Percentiles rank a stretch among this genome's conserved stretches.
Conservation (phyloP, 345 rosid species). For the Odontarrhena argentea region DNA sequence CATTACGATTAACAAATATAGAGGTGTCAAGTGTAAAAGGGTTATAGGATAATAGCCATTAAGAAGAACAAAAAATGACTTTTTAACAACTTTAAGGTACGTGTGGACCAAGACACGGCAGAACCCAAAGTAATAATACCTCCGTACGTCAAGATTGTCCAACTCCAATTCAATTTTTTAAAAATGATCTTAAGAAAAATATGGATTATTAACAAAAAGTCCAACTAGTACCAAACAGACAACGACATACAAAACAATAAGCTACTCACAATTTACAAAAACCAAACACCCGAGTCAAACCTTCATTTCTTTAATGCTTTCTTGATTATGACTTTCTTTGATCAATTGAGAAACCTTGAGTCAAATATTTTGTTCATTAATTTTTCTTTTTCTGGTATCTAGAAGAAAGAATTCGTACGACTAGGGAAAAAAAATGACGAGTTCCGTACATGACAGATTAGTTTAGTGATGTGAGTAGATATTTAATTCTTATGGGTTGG, state of each 20-base stretch:
- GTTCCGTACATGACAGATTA: neutral
- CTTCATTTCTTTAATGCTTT: constrained; percentile 14
- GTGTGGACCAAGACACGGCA: constrained; percentile 29
- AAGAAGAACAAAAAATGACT: constrained; percentile 16
- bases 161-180: neutral
- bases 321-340: constrained; percentile 13
- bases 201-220: constrained; percentile 30
- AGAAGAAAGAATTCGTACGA: constrained; percentile 22
- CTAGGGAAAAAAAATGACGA: neutral
- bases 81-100: constrained; percentile 3
- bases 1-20: neutral
- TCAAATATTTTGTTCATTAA: constrained; percentile 5
- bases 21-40: neutral
- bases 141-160: constrained; percentile 40
- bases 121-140: neutral
- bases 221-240: constrained; percentile 35
- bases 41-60: neutral
- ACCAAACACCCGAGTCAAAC: constrained; percentile 36
- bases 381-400: neutral
- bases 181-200: constrained; percentile 16
- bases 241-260: constrained; percentile 31
- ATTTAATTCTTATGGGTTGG: neutral
- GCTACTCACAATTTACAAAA: constrained; percentile 14
- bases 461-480: neutral
- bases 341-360: neutral